phyloP scores from a whole-genome alignment of 352 stramenopile genomes.

The Phytophthora hybrid region DNA sequence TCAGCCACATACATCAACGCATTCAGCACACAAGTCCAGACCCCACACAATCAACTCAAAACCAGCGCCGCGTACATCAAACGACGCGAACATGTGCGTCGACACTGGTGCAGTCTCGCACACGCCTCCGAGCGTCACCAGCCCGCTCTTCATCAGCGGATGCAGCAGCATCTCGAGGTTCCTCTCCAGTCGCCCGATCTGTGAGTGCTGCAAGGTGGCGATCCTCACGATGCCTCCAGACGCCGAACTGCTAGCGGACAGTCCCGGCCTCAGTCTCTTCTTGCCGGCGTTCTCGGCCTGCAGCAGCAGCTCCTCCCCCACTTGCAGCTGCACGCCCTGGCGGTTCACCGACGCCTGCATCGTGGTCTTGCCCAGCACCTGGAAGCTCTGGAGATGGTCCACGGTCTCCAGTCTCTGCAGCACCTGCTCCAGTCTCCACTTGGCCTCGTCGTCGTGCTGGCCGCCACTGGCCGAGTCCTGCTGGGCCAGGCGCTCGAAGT shows the following conservation, averaged over 20 bases:
- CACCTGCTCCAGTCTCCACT: constrained; percentile 45
- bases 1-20: not conserved
- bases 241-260: constrained; percentile 11
- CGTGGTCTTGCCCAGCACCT: constrained; percentile 53
- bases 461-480: constrained; percentile 3
- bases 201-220: constrained; percentile 48
- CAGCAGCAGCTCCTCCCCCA: constrained; percentile 62
- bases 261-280: constrained; percentile 58
- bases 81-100: constrained; percentile 73
- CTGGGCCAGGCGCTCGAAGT: constrained; percentile 70
- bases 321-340: constrained; percentile 43
- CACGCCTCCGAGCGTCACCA: constrained; percentile 57
- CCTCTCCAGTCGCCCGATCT: constrained; percentile 70
- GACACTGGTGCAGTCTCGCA: constrained; percentile 57
- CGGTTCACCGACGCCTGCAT: constrained; percentile 65
- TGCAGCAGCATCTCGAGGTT: constrained; percentile 70
- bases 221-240: constrained; percentile 67
- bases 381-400: constrained; percentile 26
- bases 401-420: constrained; percentile 38
- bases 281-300: constrained; percentile 78
- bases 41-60: not conserved
- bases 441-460: constrained; percentile 21
- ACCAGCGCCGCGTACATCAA: constrained; percentile 43
- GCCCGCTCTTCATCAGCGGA: constrained; percentile 66
- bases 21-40: not conserved